phyloP scores from a whole-genome alignment of 2,329 filamentous ascomycete species.

The Cylindrodendrum hubeiense region DNA sequence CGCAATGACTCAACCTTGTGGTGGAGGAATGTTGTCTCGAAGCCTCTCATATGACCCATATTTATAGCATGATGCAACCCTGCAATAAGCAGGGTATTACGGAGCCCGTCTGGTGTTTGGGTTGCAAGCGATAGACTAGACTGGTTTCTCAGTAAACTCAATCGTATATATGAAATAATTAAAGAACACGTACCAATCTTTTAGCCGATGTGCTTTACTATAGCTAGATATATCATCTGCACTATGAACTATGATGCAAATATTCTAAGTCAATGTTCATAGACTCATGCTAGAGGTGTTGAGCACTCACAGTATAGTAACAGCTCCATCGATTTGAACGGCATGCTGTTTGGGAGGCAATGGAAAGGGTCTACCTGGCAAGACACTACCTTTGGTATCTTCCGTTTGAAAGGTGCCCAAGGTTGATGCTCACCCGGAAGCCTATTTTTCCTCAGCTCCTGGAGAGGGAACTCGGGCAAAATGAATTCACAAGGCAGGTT shows the following conservation, averaged over 20 bases:
- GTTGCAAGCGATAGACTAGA: conserved; percentile 24
- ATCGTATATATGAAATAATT: not conserved
- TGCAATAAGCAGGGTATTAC: conserved; percentile 36
- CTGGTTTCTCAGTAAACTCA: too few species aligned
- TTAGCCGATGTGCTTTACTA: not conserved
- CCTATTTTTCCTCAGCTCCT: conserved; percentile 28
- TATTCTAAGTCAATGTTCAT: too few species aligned
- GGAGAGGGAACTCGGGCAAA: too few species aligned
- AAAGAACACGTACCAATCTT: conserved; percentile 1
- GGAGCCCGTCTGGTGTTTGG: conserved; percentile 30
- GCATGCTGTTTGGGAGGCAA: conserved; percentile 32
- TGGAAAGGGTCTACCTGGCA: conserved; percentile 15
- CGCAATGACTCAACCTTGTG: conserved; percentile 37
- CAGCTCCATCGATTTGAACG: conserved; percentile 36
- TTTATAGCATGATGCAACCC: conserved; percentile 38
- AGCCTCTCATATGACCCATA: conserved; percentile 23
- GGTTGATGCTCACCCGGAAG: conserved; percentile 38
- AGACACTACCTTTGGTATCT: conserved; percentile 11
- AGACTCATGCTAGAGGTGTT: too few species aligned
- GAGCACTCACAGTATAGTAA: conserved; percentile 37
- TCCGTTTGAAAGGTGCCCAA: conserved; percentile 14
- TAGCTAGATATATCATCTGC: not conserved
- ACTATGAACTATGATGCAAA: too few species aligned
- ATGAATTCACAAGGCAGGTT: conserved; percentile 27
- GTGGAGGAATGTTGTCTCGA: conserved; percentile 34